Base-by-base conservation (phyloP, 1,284 basidiomycete genomes). In the Cutaneotrichosporon spelunceum region DNA sequence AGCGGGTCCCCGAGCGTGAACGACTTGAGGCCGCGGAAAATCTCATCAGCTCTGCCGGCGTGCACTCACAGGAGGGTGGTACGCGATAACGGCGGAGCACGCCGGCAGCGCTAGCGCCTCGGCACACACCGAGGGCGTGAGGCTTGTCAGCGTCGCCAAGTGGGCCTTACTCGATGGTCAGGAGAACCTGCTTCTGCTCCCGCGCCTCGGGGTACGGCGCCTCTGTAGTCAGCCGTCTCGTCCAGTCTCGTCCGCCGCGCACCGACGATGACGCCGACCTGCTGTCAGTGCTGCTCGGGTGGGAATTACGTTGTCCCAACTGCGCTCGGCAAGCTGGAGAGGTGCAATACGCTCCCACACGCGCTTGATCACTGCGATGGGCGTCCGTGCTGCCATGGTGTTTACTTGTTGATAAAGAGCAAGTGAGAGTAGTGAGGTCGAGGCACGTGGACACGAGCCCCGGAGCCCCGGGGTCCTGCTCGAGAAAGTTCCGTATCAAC, bases 201-300 rank as follows among this genome's bases (percentile, higher is more conserved):
- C 80, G 21, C 23, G 36, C 76, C 45, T 83, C 84, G 48, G 82
- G 80, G 36, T 85, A 75, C 10, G 91, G 90, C 0, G 90, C 87
- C 81, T 93, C 91, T 91, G 64, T 11, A 39, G 24, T 33, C 36
- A 48, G 34, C 16, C n/a, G n/a, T n/a, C 44, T 27, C 47, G 21
- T 3, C 21, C 16, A 2, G 16, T 1, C 34, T 16, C 9, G 23
- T n/a, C n/a, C n/a, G n/a, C n/a, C n/a, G 21, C 63, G 29, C 67
- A 91, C 90, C 90, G 77, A 93, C 81, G 53, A 93, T 81, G 50
- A 93, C 80, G 59, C 91, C 91, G 66, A 92, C 89, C 90, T 93
- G 72, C 14, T 2, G 57, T 70, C 53, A 67, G 59, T 47, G 45
- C 13, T 44, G 36, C 30, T 34, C 30, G 21, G 14, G 6, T 19